phyloP scores from a whole-genome alignment of 2,329 filamentous ascomycete genomes.

The Epichloe glyceriae region DNA sequence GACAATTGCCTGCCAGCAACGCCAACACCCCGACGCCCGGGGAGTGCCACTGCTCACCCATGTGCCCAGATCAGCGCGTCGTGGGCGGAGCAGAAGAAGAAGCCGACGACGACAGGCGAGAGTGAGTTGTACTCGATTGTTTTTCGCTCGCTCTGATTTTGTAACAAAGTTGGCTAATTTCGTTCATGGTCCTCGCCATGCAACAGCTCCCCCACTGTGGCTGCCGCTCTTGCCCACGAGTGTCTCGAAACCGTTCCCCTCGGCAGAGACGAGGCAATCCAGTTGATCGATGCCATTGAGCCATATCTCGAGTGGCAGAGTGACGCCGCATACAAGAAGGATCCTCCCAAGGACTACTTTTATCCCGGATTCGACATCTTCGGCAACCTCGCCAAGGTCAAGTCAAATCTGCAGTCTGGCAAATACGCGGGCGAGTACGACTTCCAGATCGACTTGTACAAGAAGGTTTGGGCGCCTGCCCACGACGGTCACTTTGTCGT shows the following conservation, averaged over 20 bases:
- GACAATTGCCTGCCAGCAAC: conserved; percentile 26
- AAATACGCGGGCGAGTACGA: conserved; percentile 39
- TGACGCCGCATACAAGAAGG: conserved; percentile 32
- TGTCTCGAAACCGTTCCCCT: conserved; percentile 28
- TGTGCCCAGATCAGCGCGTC: conserved; percentile 8
- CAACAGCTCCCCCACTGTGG: conserved; percentile 19
- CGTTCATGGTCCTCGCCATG: neutral
- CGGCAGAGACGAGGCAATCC: conserved; percentile 19
- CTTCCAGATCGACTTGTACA: conserved; percentile 41
- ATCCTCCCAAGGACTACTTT: conserved; percentile 37
- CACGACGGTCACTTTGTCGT: conserved; percentile 51
- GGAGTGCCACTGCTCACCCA: conserved; percentile 2
- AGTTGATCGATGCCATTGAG: conserved; percentile 24
- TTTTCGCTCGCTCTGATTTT: neutral
- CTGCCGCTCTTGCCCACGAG: conserved; percentile 22
- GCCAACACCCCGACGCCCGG: conserved; percentile 17
- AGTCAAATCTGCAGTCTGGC: conserved; percentile 25
- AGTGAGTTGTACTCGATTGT: neutral
- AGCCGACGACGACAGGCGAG: neutral
- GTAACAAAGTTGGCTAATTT: neutral
- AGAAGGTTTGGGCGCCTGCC: conserved; percentile 31
- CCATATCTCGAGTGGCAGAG: conserved; percentile 36
- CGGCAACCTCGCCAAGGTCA: conserved; percentile 30
- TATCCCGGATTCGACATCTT: conserved; percentile 36
- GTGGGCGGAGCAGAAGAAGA: conserved; percentile 7